Conservation (phyloP, 495 filamentous ascomycete genomes). For the Penicillium canariense region DNA sequence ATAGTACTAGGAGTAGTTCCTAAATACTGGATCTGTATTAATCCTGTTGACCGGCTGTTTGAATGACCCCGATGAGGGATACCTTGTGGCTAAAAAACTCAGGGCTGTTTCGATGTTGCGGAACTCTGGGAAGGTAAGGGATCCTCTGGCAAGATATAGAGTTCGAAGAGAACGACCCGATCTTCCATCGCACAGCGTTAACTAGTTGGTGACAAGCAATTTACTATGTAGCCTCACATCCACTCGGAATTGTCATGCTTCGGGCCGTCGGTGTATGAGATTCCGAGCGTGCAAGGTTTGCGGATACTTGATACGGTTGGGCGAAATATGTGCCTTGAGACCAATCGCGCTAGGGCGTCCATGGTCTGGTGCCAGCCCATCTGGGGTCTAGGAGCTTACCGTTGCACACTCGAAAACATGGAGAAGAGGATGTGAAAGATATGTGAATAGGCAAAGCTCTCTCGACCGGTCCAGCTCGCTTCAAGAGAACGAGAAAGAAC, state of each 20-base stretch:
- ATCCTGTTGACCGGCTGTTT: no score
- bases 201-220: neutral
- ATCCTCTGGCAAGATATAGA: no score
- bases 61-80: no score
- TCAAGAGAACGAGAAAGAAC: no score
- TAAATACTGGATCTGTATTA: no score
- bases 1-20: no score
- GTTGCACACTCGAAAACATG: neutral
- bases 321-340: neutral
- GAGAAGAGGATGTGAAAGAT: neutral
- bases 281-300: neutral
- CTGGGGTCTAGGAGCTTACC: neutral
- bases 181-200: no score
- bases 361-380: neutral
- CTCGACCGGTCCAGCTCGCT: neutral
- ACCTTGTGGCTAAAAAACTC: no score
- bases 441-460: neutral
- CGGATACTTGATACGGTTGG: neutral
- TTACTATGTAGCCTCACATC: no score
- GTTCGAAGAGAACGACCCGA: no score
- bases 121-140: no score
- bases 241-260: neutral
- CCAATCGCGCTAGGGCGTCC: neutral
- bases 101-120: no score
- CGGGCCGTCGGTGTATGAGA: neutral